Evolutionary conservation across 257 asterid species (phyloP).

Genomic region (Solanum gracilifrons): DNA sequence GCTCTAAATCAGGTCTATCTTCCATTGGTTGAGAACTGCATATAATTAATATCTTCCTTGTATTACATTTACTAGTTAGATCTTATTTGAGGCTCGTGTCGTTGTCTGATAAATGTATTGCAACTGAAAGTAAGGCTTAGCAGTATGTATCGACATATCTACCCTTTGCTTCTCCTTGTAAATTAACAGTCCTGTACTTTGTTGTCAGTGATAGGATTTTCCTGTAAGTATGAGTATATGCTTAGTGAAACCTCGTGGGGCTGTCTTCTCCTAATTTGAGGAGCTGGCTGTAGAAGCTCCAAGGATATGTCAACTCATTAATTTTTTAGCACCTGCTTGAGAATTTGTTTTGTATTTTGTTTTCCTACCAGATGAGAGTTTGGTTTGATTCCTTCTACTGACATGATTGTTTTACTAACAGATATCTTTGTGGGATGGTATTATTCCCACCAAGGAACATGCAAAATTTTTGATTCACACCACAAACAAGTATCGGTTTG

Average conservation of each 20-base stretch:
- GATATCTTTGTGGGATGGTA: conserved; percentile 93
- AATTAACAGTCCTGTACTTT: neutral
- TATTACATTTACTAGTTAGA: neutral
- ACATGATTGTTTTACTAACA: conserved; percentile 13
- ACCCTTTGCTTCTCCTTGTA: neutral
- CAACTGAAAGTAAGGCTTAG: neutral
- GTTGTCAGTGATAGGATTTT: neutral
- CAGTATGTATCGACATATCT: neutral
- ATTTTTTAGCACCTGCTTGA: neutral
- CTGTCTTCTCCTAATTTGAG: neutral
- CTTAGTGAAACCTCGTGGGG: neutral
- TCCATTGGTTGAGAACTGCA: neutral
- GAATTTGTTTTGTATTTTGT: neutral
- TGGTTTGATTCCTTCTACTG: neutral
- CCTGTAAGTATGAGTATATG: neutral
- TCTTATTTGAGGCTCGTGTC: neutral
- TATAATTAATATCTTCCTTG: neutral
- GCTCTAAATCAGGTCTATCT: conserved; percentile 65
- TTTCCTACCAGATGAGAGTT: neutral
- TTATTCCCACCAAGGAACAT: conserved; percentile 67
- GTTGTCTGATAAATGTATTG: neutral
- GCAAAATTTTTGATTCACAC: conserved; percentile 71
- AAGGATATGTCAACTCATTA: neutral
- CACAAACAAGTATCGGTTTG: conserved; percentile 72
- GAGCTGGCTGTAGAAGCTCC: neutral